Percentiles rank a stretch among this genome's conserved stretches.
phyloP scores from a whole-genome alignment of 192 early-diverging fungal genomes.

The Coemansia sp. region DNA sequence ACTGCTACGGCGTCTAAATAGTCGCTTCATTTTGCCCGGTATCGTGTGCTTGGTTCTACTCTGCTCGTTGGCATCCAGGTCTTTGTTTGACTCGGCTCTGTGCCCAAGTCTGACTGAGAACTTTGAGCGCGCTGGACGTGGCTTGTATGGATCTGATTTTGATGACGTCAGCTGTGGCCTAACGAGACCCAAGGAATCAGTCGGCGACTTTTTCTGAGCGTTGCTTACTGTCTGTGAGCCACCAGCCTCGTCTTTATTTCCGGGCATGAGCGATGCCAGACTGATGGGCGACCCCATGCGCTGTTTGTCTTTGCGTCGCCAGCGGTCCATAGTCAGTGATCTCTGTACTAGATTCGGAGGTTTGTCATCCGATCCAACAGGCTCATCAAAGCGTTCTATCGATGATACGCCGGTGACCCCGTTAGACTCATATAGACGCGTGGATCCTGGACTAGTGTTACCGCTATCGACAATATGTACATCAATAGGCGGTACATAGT shows the following conservation, averaged over 20 bases:
- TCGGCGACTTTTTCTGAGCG: background rate
- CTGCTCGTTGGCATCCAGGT: background rate
- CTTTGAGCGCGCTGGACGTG: background rate
- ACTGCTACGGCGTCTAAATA: constrained; percentile 39
- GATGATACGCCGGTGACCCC: background rate
- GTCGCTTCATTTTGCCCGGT: constrained; percentile 16
- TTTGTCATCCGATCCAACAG: background rate
- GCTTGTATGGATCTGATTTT: background rate
- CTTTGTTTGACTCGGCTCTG: background rate
- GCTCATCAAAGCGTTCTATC: background rate
- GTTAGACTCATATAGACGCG: background rate
- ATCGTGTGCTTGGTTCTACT: constrained; percentile 1
- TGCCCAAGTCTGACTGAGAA: background rate
- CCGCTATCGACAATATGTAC: constrained; percentile 29
- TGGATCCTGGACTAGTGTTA: background rate
- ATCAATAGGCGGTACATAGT: background rate
- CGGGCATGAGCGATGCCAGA: constrained; percentile 16
- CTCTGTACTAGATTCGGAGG: background rate
- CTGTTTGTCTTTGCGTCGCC: constrained; percentile 4
- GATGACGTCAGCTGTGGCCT: background rate
- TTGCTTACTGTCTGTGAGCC: no score
- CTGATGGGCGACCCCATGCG: constrained; percentile 17
- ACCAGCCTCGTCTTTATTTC: background rate
- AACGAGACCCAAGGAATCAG: background rate
- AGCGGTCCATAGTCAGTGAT: constrained; percentile 1